Base-by-base conservation (phyloP, 2,329 filamentous ascomycete species). In the Clonostachys chloroleuca region DNA sequence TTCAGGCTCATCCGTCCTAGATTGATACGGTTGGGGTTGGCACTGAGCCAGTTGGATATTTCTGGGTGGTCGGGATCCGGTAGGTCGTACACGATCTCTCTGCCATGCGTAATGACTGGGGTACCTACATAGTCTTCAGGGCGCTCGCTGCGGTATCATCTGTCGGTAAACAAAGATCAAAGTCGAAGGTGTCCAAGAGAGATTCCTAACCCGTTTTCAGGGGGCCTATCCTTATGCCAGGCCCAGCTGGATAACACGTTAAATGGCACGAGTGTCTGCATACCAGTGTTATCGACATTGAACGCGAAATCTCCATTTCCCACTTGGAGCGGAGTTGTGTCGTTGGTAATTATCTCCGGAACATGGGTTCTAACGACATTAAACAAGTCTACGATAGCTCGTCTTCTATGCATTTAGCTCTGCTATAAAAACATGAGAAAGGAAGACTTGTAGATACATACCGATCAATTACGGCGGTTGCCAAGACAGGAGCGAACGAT, bases 41-140 rank as follows among this genome's bases (percentile, higher is more conserved):
- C 65, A 33, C 77, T 77, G 17, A 80, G 58, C 77, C 77, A 81
- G 48, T 78, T 71, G 4, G 72, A 74, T 12, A 65, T 55, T 12
- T 57, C 54, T 5, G 64, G 66, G 5, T 69, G 61, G 0, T 58
- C 51, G 1, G 64, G 54, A 17, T 70, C 64, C 0, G 65, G 62
- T 1, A 67, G 54, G 24, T 68, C 66, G 43, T 70, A 70, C 1
- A 61, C 64, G 5, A 70, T 59, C 30, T 67, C 66, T 36, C 59
- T 58, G 5, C 65, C 64, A 18, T 70, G 64, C 0, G 68, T 69
- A 9, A 57, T 34, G 44, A 55, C 57, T 1, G 55, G 46, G 5
- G 67, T 55, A 1, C 67, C 67, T 4, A 58, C 57, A 24, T 65
- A 70, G 6, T 68, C 61, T 20, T 50, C 43, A 4, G 54, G 36